phyloP scores from a whole-genome alignment of 2,329 filamentous ascomycete genomes.

The Colletotrichum trifolii region DNA sequence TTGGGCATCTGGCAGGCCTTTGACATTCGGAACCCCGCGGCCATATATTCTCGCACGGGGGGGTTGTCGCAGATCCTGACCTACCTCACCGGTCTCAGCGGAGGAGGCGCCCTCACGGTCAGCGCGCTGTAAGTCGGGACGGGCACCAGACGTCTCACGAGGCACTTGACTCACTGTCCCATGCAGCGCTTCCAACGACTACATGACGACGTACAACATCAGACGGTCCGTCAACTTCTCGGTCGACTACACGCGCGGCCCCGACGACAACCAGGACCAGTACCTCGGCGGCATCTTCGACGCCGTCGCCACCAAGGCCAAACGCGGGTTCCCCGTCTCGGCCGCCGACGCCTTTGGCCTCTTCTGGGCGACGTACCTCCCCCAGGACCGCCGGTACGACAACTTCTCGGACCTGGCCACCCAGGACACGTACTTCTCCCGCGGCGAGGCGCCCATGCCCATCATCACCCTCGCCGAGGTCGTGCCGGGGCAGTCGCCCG shows the following conservation, averaged over 20 bases:
- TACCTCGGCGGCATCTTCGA: constrained; percentile 40
- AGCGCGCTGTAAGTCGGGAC: constrained; percentile 35
- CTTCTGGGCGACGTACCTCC: constrained; percentile 43
- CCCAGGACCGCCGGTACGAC: constrained; percentile 32
- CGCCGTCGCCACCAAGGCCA: constrained; percentile 39
- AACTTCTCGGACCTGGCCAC: constrained; percentile 42
- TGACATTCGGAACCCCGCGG: constrained; percentile 40
- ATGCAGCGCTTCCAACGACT: constrained; percentile 42
- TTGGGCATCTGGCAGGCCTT: constrained; percentile 44
- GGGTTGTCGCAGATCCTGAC: constrained; percentile 41
- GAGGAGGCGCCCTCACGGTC: constrained; percentile 43
- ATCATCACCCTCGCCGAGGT: constrained; percentile 44
- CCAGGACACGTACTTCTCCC: constrained; percentile 34
- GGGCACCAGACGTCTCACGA: not conserved
- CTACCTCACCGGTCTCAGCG: constrained; percentile 43
- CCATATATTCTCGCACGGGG: constrained; percentile 38
- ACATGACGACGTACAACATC: constrained; percentile 38
- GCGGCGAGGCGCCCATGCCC: constrained; percentile 43
- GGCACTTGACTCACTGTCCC: not conserved
- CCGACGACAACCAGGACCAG: constrained; percentile 29
- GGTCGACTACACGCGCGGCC: constrained; percentile 35
- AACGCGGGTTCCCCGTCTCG: constrained; percentile 41
- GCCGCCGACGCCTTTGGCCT: constrained; percentile 43
- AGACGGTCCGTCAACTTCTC: constrained; percentile 41
- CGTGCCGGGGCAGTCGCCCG: constrained; percentile 42